Conservation (phyloP, 768 basidiomycete genomes). For the Clavulina sp. region DNA sequence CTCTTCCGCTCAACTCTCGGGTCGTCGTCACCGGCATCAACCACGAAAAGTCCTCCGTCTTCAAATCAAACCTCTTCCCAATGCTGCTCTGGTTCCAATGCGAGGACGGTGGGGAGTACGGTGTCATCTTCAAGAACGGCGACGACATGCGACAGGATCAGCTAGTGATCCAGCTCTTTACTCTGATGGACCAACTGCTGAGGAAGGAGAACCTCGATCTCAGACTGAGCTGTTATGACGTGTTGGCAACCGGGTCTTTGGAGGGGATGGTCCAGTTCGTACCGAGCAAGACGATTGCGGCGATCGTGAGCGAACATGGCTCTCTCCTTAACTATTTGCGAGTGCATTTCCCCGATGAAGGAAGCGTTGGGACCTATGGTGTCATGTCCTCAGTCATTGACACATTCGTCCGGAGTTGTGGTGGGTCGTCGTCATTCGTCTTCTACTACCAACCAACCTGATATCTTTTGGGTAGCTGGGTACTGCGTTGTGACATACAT, state of each 20-base stretch:
- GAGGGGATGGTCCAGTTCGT: constrained; percentile 97
- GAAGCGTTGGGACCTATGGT: constrained; percentile 83
- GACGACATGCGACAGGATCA: constrained; percentile 99
- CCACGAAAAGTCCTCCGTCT: constrained; percentile 83
- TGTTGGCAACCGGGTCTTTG: constrained; percentile 75
- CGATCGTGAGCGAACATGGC: constrained; percentile 84
- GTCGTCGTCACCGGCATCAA: constrained; percentile 73
- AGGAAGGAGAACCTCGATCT: constrained; percentile 91
- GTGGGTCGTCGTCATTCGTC: constrained; percentile 29
- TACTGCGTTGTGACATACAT: constrained; percentile 96
- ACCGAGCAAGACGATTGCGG: constrained; percentile 86
- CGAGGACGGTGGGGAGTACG: constrained; percentile 68
- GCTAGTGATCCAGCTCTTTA: constrained; percentile 94
- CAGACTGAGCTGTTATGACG: constrained; percentile 79
- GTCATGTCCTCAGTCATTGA: constrained; percentile 92
- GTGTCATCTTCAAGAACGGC: constrained; percentile 96
- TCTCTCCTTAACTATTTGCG: constrained; percentile 77
- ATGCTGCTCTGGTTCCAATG: constrained; percentile 82
- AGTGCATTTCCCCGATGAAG: constrained; percentile 78
- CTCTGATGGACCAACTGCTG: constrained; percentile 86
- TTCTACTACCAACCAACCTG: constrained; percentile 3
- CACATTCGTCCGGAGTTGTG: constrained; percentile 92
- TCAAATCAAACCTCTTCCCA: constrained; percentile 93
- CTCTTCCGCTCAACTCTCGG: constrained; percentile 81
- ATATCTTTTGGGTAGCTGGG: constrained; percentile 50